Percentiles rank a stretch among this genome's conserved stretches.
Conservation (phyloP, 192 early-diverging fungal species). For the Endogone sp. region DNA sequence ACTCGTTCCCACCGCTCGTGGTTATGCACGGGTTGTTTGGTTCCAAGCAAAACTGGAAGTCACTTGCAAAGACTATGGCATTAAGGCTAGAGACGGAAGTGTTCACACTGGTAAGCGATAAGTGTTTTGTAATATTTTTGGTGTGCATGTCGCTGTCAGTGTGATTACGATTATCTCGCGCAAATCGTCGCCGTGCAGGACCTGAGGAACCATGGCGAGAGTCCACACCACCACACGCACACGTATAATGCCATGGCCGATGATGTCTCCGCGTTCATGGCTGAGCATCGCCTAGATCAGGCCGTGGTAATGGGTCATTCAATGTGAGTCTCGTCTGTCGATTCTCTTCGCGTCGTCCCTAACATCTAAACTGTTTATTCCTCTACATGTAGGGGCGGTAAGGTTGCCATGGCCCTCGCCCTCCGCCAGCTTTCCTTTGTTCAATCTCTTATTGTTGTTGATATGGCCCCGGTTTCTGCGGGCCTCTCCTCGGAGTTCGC, state of each 20-base stretch:
- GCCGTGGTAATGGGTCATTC: conserved; percentile 83
- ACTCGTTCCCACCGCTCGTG: conserved; percentile 44
- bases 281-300: conserved; percentile 46
- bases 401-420: conserved; percentile 69
- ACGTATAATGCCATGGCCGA: conserved; percentile 74
- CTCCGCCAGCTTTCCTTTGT: conserved; percentile 45
- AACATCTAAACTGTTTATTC: not conserved
- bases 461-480: conserved; percentile 57
- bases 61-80: conserved; percentile 72
- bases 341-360: too few relatives aligned
- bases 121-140: not conserved
- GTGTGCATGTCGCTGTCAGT: not conserved
- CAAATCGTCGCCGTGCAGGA: conserved; percentile 46
- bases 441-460: conserved; percentile 63
- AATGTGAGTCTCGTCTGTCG: conserved; percentile 66
- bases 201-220: conserved; percentile 93
- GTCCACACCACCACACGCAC: conserved; percentile 61
- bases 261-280: conserved; percentile 72
- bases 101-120: conserved; percentile 57
- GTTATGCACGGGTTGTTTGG: conserved; percentile 93
- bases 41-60: conserved; percentile 91
- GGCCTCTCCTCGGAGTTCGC: conserved; percentile 51
- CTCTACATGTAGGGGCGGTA: conserved; percentile 56
- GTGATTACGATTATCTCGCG: not conserved
- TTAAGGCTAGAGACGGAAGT: conserved; percentile 58